Evolutionary conservation across 2,329 filamentous ascomycete species (phyloP), one percentile per base, ranked within the genome.

Genomic region (Aspergillus felis): DNA sequence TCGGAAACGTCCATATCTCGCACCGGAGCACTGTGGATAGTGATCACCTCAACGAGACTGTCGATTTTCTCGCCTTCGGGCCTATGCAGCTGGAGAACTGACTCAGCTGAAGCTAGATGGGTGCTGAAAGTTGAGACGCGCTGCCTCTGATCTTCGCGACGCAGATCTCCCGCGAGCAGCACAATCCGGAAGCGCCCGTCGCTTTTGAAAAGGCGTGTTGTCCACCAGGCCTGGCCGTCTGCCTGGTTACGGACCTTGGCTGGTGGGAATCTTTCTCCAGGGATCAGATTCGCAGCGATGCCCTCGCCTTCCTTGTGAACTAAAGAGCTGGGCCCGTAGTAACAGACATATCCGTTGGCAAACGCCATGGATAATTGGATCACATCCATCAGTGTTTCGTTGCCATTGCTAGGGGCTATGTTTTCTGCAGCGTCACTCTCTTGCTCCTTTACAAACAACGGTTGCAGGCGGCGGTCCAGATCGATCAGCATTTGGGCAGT

Each of bases 401-500:
- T 20, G 14, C 4, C 44, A 3, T 47, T 24, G 24, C 20, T 12
- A 44, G 41, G 8, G 41, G 41, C 41, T 8, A 24, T 7, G 20
- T 9, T 59, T 20, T 55, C 55, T 29, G 38, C 47, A 25, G 38
- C n/a, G 22, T 42, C 52, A 17, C 46, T 25, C 12, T 55, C 20
- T 5, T 51, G 54, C n/a, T 51, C 27, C 14, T 51, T 51, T 20
- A 50, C 25, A 12, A 59, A 59, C 9, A 57, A 38, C 5, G 55
- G 41, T 8, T 50, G 53, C 42, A 50, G 57, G 41, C 41, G 51
- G 56, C 82, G 81, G 64, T 87, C 84, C 58, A 87, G 85, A 6
- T 80, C 77, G 59, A 91, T 89, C 0, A 90, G 79, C 48, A 87
- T 82, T 58, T 85, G 77, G 0, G 87, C 88, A 2, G 89, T 82